Evolutionary conservation across 2,329 filamentous ascomycete genomes (phyloP).

Genomic region (Pyricularia grisea): DNA sequence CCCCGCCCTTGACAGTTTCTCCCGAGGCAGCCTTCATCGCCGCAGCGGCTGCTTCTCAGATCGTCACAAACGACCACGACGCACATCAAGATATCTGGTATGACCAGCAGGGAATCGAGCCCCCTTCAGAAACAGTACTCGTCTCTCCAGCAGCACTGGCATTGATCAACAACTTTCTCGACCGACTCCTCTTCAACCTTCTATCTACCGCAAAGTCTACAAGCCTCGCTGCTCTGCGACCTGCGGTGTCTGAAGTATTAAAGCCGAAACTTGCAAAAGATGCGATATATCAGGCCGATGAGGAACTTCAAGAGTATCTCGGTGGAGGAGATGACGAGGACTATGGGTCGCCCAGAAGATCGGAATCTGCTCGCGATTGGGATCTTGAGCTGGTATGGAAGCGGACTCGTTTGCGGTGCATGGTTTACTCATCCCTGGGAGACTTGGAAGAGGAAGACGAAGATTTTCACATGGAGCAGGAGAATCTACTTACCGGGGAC

Average conservation of each 20-base stretch:
- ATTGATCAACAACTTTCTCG: constrained; percentile 84
- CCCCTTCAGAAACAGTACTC: constrained; percentile 57
- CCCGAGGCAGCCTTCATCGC: constrained; percentile 85
- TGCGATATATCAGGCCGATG: constrained; percentile 27
- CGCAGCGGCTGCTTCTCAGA: constrained; percentile 77
- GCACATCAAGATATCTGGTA: constrained; percentile 61
- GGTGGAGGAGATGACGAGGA: constrained; percentile 72
- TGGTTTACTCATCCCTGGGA: constrained; percentile 95
- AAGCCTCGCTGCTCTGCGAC: constrained; percentile 62
- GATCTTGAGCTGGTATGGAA: constrained; percentile 94
- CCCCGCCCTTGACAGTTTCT: constrained; percentile 58
- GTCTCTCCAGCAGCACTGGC: constrained; percentile 66
- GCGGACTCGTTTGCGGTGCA: constrained; percentile 81
- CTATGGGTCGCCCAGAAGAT: constrained; percentile 41
- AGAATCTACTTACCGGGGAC: constrained; percentile 53
- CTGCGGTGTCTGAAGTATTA: constrained; percentile 76
- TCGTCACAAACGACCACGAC: constrained; percentile 82
- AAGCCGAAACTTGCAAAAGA: constrained; percentile 81
- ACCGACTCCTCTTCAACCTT: constrained; percentile 86
- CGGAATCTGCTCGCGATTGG: constrained; percentile 49
- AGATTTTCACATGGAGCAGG: constrained; percentile 76
- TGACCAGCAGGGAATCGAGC: constrained; percentile 57
- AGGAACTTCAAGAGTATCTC: constrained; percentile 67
- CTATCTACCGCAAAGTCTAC: constrained; percentile 75
- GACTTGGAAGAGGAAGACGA: constrained; percentile 98